Base-by-base conservation (phyloP, 1,284 basidiomycete genomes). In the Flammula alnicola region DNA sequence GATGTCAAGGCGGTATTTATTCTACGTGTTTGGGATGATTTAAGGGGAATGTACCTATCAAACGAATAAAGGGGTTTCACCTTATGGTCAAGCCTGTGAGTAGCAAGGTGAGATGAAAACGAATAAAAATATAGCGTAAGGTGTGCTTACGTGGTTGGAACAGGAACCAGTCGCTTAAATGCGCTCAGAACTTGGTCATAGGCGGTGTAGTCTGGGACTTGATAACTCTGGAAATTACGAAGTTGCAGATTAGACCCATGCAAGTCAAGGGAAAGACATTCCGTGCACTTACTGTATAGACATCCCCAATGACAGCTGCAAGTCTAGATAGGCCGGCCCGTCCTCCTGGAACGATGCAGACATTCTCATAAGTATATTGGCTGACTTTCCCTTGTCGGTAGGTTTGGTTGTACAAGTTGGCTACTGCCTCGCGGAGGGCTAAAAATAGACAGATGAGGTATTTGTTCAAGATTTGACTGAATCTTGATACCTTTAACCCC, bases 281-380 rank as follows among this genome's bases (percentile, higher is more conserved):
- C 19, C 12, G 16, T 14, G n/a, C 2, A 67, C 79, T 51, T 60
- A 86, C 85, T 32, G 81, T 86, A 55, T 88, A 92, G 42, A 93
- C 90, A 63, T 92, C 87, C 29, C 90, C 87, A 49, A 97, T 83
- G 44, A 96, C 93, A 12, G 92, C 90, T 14, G 93, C 93, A n/a
- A 97, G 80, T 51, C 95, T 85, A 12, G 91, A 90, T 57, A 98
- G 78, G 10, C 94, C 94, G 1, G 93, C 78, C 37, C 93, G 85
- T 6, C 94, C 95, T 44, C 93, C 94, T 20, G 94, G 93, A 5
- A 94, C 92, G 59, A 94, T 93, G 63, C 92, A 93, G 9, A 91
- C 86, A 64, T 97, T 97, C 71, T 94, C 92, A 57, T 80, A 86
- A 1, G 92, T 95, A 67, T 97, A 97, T 61, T 95, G 79, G 58